Evolutionary conservation across 139 green algal species (phyloP).

Genomic region (Micractinium conductrix): DNA sequence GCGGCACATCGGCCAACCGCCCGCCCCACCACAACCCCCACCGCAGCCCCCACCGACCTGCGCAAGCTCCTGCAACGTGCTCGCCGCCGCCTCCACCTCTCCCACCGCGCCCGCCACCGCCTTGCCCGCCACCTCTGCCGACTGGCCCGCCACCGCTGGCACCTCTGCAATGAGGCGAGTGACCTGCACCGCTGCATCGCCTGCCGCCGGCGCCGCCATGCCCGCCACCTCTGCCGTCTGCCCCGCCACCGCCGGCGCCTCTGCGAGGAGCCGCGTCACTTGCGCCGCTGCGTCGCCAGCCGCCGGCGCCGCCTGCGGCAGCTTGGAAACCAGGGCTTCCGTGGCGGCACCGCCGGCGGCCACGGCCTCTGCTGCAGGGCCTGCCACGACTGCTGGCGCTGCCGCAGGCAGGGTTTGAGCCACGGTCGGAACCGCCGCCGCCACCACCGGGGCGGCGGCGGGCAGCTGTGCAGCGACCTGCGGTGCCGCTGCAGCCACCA

Average conservation of each 20-base stretch:
- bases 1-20: neutral
- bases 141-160: conserved; percentile 22
- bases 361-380: neutral
- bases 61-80: neutral
- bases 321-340: neutral
- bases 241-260: conserved; percentile 23
- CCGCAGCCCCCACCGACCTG: neutral
- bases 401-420: neutral
- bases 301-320: neutral
- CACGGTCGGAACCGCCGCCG: neutral
- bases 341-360: neutral
- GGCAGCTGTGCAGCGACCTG: neutral
- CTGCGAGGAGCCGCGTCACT: neutral
- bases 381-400: neutral
- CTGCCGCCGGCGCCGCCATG: neutral
- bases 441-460: neutral
- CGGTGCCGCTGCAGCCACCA: neutral
- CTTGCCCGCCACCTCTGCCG: conserved; percentile 24
- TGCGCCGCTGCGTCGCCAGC: conserved; percentile 1
- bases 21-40: neutral
- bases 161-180: conserved; percentile 7
- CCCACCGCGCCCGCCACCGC: conserved; percentile 3
- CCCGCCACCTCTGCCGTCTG: conserved; percentile 23
- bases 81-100: conserved; percentile 3
- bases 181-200: conserved; percentile 1